phyloP scores from a whole-genome alignment of 1,139 yeast genomes.

The Nakaseomyces uthaithaninus region DNA sequence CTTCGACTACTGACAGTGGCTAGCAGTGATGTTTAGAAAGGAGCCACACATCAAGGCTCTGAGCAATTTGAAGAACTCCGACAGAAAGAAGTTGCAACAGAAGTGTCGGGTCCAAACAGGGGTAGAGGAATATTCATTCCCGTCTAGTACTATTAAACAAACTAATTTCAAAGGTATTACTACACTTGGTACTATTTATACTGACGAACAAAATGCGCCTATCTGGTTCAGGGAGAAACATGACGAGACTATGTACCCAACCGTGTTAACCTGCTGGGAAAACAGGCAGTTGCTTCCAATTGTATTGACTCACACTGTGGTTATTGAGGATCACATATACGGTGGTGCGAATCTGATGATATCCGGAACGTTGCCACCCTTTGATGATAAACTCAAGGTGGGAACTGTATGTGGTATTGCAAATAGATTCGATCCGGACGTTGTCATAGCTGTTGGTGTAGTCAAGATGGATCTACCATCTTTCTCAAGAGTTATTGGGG shows the following conservation, averaged over 20 bases:
- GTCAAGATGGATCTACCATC: conserved; percentile 46
- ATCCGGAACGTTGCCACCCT: conserved; percentile 82
- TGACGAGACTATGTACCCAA: conserved; percentile 54
- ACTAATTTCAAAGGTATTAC: conserved; percentile 54
- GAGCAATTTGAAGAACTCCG: conserved; percentile 76
- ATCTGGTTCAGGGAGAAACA: conserved; percentile 57
- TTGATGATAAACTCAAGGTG: conserved; percentile 39
- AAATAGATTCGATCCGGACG: conserved; percentile 49
- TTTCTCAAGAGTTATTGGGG: conserved; percentile 42
- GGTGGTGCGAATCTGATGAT: conserved; percentile 89
- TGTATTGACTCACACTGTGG: conserved; percentile 65
- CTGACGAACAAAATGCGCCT: conserved; percentile 58
- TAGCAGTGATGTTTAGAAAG: conserved; percentile 49
- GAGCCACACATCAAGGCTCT: conserved; percentile 62
- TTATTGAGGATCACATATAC: conserved; percentile 45
- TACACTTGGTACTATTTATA: conserved; percentile 44
- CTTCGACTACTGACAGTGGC: background rate
- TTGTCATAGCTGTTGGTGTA: conserved; percentile 68
- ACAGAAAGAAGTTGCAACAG: conserved; percentile 53
- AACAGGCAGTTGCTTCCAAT: conserved; percentile 58
- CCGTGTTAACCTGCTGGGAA: conserved; percentile 66
- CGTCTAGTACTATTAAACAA: conserved; percentile 58
- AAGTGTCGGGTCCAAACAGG: conserved; percentile 39
- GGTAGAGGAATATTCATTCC: conserved; percentile 41
- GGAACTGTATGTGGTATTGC: conserved; percentile 70